Percentiles rank a stretch among this genome's conserved stretches.
Conservation (phyloP, 345 rosid genomes). For the Eucalyptus brandiana region DNA sequence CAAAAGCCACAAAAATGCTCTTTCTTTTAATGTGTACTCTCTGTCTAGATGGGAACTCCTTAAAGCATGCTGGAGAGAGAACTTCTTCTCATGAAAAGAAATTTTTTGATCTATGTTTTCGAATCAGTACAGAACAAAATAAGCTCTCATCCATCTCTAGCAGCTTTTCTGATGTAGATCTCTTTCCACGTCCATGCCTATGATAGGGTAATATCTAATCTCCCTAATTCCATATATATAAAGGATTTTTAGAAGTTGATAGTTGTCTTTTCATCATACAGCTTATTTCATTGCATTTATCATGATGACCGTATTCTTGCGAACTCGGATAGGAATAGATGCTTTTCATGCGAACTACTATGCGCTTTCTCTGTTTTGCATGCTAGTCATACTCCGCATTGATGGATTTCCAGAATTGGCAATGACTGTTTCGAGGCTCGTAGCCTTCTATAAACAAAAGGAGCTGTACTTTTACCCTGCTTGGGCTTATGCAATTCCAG, state of each 20-base stretch:
- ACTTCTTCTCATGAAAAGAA: constrained; percentile 47
- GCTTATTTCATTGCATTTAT: constrained; percentile 22
- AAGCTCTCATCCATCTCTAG: not conserved
- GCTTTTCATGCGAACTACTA: not conserved
- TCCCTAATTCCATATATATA: not conserved
- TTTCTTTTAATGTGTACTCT: not conserved
- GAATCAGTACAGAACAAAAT: constrained; percentile 27
- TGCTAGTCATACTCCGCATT: constrained; percentile 21
- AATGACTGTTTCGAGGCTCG: constrained; percentile 33
- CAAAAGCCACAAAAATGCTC: constrained; percentile 18
- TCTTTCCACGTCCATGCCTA: not conserved
- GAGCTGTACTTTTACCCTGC: constrained; percentile 43
- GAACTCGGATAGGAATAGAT: not conserved
- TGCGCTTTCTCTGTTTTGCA: constrained; percentile 31
- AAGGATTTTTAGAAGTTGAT: not conserved
- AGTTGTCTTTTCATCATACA: constrained; percentile 1
- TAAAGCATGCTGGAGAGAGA: constrained; percentile 46
- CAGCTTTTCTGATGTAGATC: not conserved
- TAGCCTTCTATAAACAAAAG: constrained; percentile 47
- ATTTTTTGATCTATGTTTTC: constrained; percentile 32
- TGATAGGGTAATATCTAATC: not conserved
- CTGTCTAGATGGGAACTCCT: constrained; percentile 39
- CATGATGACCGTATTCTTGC: not conserved
- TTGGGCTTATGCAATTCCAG: constrained; percentile 57
- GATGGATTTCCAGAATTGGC: constrained; percentile 41